Evolutionary conservation across 805 yeast genomes (phyloP).

Genomic region (Torulaspora gathmanii): DNA sequence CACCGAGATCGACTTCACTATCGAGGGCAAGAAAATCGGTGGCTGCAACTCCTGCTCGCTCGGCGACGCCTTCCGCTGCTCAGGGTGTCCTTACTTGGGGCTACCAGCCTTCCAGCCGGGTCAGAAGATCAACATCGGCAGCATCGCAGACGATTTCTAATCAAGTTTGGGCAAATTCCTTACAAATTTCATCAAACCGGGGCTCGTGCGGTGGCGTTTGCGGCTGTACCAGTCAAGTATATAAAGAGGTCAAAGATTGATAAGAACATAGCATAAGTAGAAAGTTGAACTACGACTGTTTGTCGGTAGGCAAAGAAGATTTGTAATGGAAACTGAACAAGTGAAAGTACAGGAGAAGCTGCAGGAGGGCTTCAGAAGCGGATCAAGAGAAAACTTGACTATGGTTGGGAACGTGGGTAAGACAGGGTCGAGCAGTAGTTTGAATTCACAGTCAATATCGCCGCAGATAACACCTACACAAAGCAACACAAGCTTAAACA

Average conservation of each 20-base stretch:
- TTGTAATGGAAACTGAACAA: slow-evolving; percentile 2
- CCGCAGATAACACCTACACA: background rate
- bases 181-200: background rate
- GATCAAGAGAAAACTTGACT: background rate
- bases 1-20: slow-evolving; percentile 89
- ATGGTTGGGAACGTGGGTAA: background rate
- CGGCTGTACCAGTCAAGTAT: slow-evolving; percentile 1
- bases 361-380: background rate
- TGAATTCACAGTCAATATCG: background rate
- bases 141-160: slow-evolving; percentile 71
- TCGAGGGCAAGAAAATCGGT: slow-evolving; percentile 88
- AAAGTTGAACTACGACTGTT: too few species aligned
- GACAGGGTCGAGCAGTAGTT: background rate
- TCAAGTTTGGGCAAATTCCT: background rate
- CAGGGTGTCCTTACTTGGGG: slow-evolving; percentile 96
- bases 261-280: background rate
- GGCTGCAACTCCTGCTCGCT: slow-evolving; percentile 96
- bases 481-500: background rate
- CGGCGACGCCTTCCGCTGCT: slow-evolving; percentile 98
- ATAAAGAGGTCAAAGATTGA: background rate
- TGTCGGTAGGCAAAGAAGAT: background rate
- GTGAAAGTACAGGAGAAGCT: slow-evolving; percentile 2
- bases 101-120: slow-evolving; percentile 99
- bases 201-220: slow-evolving; percentile 10
- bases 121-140: slow-evolving; percentile 71